These are phyloP conservation scores for Talaromyces sp. DNA, from an alignment of 2,329 filamentous ascomycete genomes.

Conservation along the genomic window DNA sequence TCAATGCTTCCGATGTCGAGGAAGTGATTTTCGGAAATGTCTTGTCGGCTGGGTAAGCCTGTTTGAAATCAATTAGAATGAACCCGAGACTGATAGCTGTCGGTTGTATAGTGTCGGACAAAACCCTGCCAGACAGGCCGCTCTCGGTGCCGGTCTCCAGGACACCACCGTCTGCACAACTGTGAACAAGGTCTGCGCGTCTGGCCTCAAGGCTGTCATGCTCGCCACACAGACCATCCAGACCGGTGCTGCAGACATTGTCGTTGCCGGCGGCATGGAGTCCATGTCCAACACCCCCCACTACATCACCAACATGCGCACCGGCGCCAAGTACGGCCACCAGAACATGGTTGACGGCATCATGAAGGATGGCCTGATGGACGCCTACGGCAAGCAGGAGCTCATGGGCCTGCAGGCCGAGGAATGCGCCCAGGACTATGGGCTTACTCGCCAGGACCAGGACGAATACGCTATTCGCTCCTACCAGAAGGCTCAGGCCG, in stretches of 20 bases:
- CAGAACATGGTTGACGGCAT: conserved; percentile 84
- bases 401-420: conserved; percentile 94
- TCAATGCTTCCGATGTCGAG: conserved; percentile 85
- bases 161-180: conserved; percentile 80
- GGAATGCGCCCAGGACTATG: conserved; percentile 82
- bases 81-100: not conserved
- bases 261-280: conserved; percentile 91
- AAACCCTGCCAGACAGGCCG: conserved; percentile 91
- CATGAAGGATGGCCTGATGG: conserved; percentile 88
- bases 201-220: conserved; percentile 87
- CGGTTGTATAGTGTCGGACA: conserved; percentile 69
- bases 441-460: conserved; percentile 75
- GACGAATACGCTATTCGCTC: conserved; percentile 93
- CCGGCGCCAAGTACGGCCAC: conserved; percentile 89
- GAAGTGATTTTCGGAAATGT: conserved; percentile 99
- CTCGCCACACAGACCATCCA: conserved; percentile 96
- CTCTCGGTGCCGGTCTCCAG: conserved; percentile 78
- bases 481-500: conserved; percentile 88
- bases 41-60: conserved; percentile 78
- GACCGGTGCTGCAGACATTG: conserved; percentile 84
- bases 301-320: conserved; percentile 84
- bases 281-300: conserved; percentile 98
- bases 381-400: conserved; percentile 85
- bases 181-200: conserved; percentile 99
- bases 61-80: not conserved